These are phyloP conservation scores for Ophiostoma pallidulum DNA, from an alignment of 2,329 filamentous ascomycete species.

Conservation along the genomic window DNA sequence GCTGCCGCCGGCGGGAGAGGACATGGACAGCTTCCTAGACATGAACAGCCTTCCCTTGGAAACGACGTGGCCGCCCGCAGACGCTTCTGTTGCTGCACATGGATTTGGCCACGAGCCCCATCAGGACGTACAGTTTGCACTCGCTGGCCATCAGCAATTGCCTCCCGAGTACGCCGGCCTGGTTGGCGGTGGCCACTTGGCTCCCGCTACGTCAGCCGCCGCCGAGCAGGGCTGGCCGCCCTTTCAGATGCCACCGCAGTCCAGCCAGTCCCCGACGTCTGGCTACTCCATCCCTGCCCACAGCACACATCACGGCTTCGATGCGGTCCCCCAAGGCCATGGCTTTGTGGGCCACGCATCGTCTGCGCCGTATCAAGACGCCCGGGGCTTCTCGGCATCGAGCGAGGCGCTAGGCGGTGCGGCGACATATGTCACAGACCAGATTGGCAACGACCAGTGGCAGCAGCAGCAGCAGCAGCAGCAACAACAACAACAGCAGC, in stretches of 20 bases:
- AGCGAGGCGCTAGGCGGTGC: slow-evolving; percentile 2
- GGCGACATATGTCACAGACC: slow-evolving; percentile 3
- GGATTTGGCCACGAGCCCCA: background rate
- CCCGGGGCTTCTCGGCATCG: background rate
- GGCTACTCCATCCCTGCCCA: background rate
- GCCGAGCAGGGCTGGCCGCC: slow-evolving; percentile 6
- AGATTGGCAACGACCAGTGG: slow-evolving; percentile 6
- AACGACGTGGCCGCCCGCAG: slow-evolving; percentile 9
- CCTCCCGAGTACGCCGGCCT: slow-evolving; percentile 1
- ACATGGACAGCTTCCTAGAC: slow-evolving; percentile 10
- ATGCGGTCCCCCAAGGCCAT: background rate
- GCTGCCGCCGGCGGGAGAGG: slow-evolving; percentile 7
- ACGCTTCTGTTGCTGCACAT: background rate
- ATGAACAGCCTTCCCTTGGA: slow-evolving; percentile 12
- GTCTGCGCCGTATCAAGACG: background rate
- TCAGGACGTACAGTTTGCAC: slow-evolving; percentile 1
- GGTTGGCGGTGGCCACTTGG: background rate
- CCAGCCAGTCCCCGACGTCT: slow-evolving; percentile 1
- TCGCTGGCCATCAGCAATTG: background rate
- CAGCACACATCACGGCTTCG: background rate
- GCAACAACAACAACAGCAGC: background rate
- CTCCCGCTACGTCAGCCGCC: background rate
- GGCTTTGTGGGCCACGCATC: slow-evolving; percentile 1
- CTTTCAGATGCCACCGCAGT: slow-evolving; percentile 3
- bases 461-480: slow-evolving; percentile 9